phyloP scores from a whole-genome alignment of 257 asterid genomes.

The Coffea canephora region DNA sequence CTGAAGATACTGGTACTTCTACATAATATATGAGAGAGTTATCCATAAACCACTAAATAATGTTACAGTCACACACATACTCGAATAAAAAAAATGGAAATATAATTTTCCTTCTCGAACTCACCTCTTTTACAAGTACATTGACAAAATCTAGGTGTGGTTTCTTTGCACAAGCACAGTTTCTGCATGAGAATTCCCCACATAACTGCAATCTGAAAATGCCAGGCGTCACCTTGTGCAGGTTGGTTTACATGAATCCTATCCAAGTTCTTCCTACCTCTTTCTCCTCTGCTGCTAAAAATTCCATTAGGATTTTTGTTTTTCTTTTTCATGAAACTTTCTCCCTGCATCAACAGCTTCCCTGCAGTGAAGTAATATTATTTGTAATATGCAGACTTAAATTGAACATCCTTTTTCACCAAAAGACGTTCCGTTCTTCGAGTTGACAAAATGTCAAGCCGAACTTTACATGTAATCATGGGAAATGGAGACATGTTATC shows the following conservation, averaged over 20 bases:
- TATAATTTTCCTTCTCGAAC: background rate
- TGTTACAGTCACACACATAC: background rate
- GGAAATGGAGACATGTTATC: background rate
- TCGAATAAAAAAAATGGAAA: no score
- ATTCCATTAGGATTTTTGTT: constrained; percentile 22
- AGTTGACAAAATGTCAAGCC: background rate
- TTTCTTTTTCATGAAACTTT: constrained; percentile 38
- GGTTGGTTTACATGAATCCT: background rate
- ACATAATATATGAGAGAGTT: background rate
- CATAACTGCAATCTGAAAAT: background rate
- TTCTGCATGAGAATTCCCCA: background rate
- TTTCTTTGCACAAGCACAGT: background rate
- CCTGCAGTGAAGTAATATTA: constrained; percentile 37
- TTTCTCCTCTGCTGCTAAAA: background rate
- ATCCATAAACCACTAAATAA: background rate
- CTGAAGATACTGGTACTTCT: background rate
- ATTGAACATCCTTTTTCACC: background rate
- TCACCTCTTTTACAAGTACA: background rate
- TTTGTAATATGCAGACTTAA: background rate
- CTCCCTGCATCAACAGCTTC: constrained; percentile 96
- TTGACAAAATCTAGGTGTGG: background rate
- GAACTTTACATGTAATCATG: background rate
- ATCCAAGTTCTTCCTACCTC: background rate
- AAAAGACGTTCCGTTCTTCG: background rate
- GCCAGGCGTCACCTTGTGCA: background rate